Base-by-base conservation (phyloP, 23 red algal species). In the Agarophyton chilense region DNA sequence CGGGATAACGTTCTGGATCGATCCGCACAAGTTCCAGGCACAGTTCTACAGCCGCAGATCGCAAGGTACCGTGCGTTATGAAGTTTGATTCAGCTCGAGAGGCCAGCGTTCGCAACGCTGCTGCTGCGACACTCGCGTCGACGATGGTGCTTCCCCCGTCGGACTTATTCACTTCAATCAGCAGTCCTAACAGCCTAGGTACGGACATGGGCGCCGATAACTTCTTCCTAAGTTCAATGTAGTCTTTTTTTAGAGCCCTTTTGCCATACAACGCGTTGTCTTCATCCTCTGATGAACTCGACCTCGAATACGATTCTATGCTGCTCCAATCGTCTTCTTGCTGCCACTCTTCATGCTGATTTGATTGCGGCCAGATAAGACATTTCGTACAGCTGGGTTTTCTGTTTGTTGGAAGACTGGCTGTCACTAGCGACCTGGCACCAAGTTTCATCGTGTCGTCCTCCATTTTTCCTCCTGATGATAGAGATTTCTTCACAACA, bases 181-280 rank as follows among this genome's bases (percentile, higher is more conserved):
- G 32, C 31, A 89, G 31, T 0, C 71, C 85, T 6, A 89, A 18
- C 2, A 89, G 39, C 0, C 85, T 46, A 12, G 85, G 70, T 11
- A 89, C 60, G 13, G 85, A 89, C 85, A 89, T 89, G 43, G 85
- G 85, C 2, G 85, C 68, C 3, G 85, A 76, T 36, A 89, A 57
- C 45, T 89, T 74, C 55, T 77, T 52, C 38, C 85, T 41, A 22
- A 89, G 28, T 21, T 52, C 52, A 35, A 52, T 22, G 19, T 70
- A 66, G 71, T 77, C 85, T 40, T 78, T 19, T 26, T 63, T 17
- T 39, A 58, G 10, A 0, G 53, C 36, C 31, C 71, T 56, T 45
- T 26, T 62, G 22, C 40, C 16, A 26, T 65, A 63, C 13, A 18
- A 41, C 11, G 9, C 52, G 16, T 26, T 21, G 24, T 52, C 85